phyloP scores from a whole-genome alignment of 805 yeast species.

The Sugiyamaella americana region DNA sequence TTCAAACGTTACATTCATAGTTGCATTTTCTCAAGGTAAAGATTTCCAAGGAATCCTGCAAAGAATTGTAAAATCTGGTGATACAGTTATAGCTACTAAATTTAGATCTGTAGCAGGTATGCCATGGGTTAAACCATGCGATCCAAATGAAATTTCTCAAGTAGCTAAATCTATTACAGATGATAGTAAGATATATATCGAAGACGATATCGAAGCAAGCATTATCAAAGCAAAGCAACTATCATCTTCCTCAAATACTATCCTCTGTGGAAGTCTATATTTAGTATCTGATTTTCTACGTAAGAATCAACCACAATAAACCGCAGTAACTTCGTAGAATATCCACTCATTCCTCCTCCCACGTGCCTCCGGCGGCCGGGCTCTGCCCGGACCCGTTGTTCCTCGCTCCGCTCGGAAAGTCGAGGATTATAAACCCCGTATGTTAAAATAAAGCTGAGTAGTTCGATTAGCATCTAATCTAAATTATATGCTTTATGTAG shows the following conservation, averaged over 20 bases:
- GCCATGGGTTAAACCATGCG: constrained; percentile 80
- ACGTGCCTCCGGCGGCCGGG: not conserved
- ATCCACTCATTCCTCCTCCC: too few relatives aligned
- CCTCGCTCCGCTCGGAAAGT: not conserved
- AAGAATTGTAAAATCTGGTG: constrained; percentile 45
- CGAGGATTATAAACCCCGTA: not conserved
- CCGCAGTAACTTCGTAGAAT: too few relatives aligned
- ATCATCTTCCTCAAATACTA: constrained; percentile 25
- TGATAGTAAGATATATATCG: not conserved
- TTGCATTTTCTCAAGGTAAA: constrained; percentile 76
- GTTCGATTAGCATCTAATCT: too few relatives aligned
- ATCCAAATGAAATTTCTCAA: constrained; percentile 30
- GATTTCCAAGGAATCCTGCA: constrained; percentile 46
- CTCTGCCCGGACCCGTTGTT: not conserved
- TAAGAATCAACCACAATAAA: not conserved
- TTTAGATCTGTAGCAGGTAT: constrained; percentile 75
- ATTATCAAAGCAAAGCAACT: not conserved
- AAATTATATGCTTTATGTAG: too few relatives aligned
- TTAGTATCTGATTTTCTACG: constrained; percentile 48
- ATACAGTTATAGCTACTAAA: constrained; percentile 53
- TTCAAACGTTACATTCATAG: constrained; percentile 47
- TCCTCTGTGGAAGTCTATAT: constrained; percentile 68
- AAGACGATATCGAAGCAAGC: not conserved
- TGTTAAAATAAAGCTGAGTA: too few relatives aligned
- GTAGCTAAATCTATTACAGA: constrained; percentile 18